Evolutionary conservation across 371 early-diverging fungal genomes (phyloP).

Genomic region (Haplosporangium sp.): DNA sequence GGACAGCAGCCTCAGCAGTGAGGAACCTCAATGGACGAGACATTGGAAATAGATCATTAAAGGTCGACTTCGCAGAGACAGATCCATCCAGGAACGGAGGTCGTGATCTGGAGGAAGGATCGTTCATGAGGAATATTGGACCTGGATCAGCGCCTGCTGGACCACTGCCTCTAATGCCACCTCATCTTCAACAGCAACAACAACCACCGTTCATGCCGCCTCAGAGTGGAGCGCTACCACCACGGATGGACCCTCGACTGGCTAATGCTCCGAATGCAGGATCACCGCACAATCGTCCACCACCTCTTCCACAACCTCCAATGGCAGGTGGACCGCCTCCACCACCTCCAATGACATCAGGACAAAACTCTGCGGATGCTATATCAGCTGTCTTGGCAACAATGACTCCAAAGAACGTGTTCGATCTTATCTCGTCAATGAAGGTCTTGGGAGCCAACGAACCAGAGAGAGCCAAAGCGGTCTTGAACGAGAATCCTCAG

Average conservation of each 20-base stretch:
- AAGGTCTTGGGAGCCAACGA: slow-evolving; percentile 75
- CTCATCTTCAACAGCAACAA: slow-evolving; percentile 45
- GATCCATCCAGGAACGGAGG: slow-evolving; percentile 56
- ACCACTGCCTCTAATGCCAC: slow-evolving; percentile 33
- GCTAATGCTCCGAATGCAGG: slow-evolving; percentile 33
- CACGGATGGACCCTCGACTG: slow-evolving; percentile 40
- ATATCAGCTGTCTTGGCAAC: slow-evolving; percentile 74
- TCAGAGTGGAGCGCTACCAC: slow-evolving; percentile 17
- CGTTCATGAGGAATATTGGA: slow-evolving; percentile 36
- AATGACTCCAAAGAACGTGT: slow-evolving; percentile 76
- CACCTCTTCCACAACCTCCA: slow-evolving; percentile 30
- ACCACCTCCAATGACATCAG: slow-evolving; percentile 28
- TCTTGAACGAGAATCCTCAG: slow-evolving; percentile 84
- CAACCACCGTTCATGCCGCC: slow-evolving; percentile 41
- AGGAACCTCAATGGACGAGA: slow-evolving; percentile 79
- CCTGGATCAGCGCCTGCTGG: slow-evolving; percentile 24
- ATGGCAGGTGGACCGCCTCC: slow-evolving; percentile 27
- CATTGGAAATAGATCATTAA: slow-evolving; percentile 81
- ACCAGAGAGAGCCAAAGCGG: slow-evolving; percentile 74
- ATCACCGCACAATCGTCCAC: slow-evolving; percentile 30
- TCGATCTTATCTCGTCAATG: slow-evolving; percentile 80
- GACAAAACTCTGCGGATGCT: slow-evolving; percentile 61
- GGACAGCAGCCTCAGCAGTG: slow-evolving; percentile 41
- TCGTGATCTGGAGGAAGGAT: slow-evolving; percentile 46
- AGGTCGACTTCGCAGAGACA: slow-evolving; percentile 88